Evolutionary conservation across 106 monocot species (phyloP), one percentile per base, ranked within the genome.

Genomic region (Dioscorea dumetorum): DNA sequence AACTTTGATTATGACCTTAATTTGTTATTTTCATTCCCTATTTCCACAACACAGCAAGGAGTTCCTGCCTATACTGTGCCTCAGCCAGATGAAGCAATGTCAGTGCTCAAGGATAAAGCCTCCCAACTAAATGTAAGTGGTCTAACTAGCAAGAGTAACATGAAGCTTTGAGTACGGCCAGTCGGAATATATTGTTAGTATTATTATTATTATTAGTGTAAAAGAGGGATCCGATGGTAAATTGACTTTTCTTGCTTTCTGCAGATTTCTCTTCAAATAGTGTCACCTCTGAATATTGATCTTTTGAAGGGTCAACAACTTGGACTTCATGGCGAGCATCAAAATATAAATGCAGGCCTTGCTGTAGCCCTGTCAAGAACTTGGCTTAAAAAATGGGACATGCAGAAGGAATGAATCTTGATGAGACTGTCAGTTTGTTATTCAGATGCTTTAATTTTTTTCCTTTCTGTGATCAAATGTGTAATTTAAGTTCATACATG

Each of bases 11-110:
- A 1, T 28, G 28, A 28, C 28, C 28, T 28, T 28, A 28, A 3
- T 41, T 6, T 41, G 41, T 10, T 5, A 41, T 41, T 41, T 41
- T 41, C 41, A 41, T 41, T 41, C 41, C 41, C 41, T 41, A 0
- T 41, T 28, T 41, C 41, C 5, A 6, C 41, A 41, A n/a, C 51
- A 57, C 78, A 97, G 97, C 74, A 79, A 83, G 83, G 77, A 48
- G 80, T 92, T 69, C 82, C 88, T 70, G 92, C 97, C 12, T 91
- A 80, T 77, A 97, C 92, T 32, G 89, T 92, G 23, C 80, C 88
- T 72, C 97, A 97, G 72, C 86, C 88, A 66, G 84, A 87, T 64
- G 97, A 97, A 80, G 97, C 97, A 67, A 97, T 87, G 97, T 18
- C 66, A 34, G 84, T 72, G 14, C 92, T 97, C 28, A 62, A 84